Base-by-base conservation (phyloP, 1,284 basidiomycete species). In the Pascua sp. region DNA sequence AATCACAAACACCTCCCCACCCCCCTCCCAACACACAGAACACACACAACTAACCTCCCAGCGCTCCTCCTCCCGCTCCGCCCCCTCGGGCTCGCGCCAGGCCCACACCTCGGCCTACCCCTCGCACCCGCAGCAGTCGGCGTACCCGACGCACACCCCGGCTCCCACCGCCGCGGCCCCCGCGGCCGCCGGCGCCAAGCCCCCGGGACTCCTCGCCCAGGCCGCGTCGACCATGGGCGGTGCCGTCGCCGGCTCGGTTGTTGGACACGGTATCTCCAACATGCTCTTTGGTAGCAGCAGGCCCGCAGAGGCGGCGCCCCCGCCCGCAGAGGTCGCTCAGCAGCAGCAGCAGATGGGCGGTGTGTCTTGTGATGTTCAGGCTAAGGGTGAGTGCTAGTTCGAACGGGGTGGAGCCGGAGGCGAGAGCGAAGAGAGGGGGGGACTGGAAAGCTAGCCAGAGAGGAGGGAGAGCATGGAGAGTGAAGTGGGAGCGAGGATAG, bases 221-320 rank as follows among this genome's bases (percentile, higher is more conserved):
- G 81, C 81, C 56, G 81, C 81, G 18, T 79, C 77, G 12, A 83
- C 82, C 47, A 81, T 82, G 57, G 81, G 81, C 46, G 81, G 82
- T 69, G 82, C 80, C 42, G 77, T 82, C 37, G 75, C 75, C 15
- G 76, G 76, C 45, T 81, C 80, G 9, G 80, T 81, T 49, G 73
- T 83, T 47, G 82, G 81, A 39, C 82, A 83, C 72, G 82, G 81
- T 46, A 76, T 83, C 60, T 76, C 71, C 55, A 80, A 75, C 75
- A 82, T 82, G 78, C 75, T 83, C 47, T 83, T 82, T 59, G 82
- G 82, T 17, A 78, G 78, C 47, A 66, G 71, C 32, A 61, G 71
- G 47, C 52, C 62, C 42, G 64, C 67, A 49, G 65, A 67, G 11
- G 61, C 67, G 24, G 73, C 76, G 18, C 75, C 79, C 8, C 66